Base-by-base conservation (phyloP, 2,329 filamentous ascomycete species). In the Pestalotiopsis sp. region DNA sequence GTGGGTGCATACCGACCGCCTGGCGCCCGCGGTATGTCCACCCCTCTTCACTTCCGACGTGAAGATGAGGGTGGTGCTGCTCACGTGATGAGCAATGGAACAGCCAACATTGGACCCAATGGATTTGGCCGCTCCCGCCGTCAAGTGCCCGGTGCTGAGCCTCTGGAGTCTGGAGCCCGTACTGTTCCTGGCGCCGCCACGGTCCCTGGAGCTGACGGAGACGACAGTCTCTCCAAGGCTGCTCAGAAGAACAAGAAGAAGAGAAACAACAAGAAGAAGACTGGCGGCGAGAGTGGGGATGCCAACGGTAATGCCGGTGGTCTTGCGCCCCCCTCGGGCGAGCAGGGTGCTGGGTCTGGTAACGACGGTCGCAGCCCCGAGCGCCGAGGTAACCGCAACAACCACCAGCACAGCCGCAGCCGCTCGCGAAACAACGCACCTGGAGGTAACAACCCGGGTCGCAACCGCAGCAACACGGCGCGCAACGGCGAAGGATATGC, bases 161-260 rank as follows among this genome's bases (percentile, higher is more conserved):
- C 90, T 38, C 69, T 73, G 17, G 74, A 77, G 61, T 86, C 86
- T 1, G 88, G 90, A 67, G 83, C 89, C 30, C 83, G 86, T 24
- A 81, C 90, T 59, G 87, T 90, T 60, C 88, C 92, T n/a, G 89
- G 91, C 71, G 90, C 92, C 58, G 87, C 87, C 65, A 89, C 90
- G 30, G 88, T 86, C 69, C 84, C 87, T 44, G 86, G 74, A 35
- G 82, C 71, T 79, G 91, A 81, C 82, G 90, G 86, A 78, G 92
- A 94, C 69, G 92, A 93, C 73, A 90, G 87, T 73, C 79, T 96
- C 70, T 94, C 92, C 70, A 97, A 96, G 83, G 89, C 92, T 66
- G 94, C 92, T 13, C 84, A 93, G 74, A 98, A 98, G 87, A 98
- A 98, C 83, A 98, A 98, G 89, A 98, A 98, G 89, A 98, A 98